Evolutionary conservation across 176 grass and related monocot genomes (phyloP).

Genomic region (Oryza australiensis): DNA sequence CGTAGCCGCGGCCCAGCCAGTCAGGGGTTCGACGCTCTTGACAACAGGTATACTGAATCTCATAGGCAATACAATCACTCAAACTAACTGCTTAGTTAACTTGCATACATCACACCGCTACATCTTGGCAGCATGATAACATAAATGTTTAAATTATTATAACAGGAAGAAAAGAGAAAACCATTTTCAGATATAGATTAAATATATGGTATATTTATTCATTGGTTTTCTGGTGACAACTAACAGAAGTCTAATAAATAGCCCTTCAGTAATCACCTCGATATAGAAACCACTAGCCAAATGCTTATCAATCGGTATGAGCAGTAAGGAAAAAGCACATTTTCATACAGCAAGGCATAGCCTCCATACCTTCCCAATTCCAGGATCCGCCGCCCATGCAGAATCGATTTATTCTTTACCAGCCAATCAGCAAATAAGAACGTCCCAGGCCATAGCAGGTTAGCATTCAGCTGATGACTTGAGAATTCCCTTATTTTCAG

Average conservation of each 20-base stretch:
- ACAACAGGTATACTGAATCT: background rate
- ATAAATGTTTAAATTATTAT: slow-evolving; percentile 17
- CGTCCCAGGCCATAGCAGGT: slow-evolving; percentile 89
- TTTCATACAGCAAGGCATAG: background rate
- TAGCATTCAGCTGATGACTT: slow-evolving; percentile 84
- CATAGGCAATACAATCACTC: background rate
- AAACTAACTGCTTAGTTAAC: background rate
- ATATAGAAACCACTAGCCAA: slow-evolving; percentile 4
- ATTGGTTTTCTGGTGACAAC: background rate
- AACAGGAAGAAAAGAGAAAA: slow-evolving; percentile 10
- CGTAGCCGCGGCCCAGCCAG: too few species aligned
- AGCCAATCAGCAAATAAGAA: slow-evolving; percentile 83
- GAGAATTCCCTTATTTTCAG: slow-evolving; percentile 79
- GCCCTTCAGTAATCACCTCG: background rate
- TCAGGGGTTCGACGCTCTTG: too few species aligned
- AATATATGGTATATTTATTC: background rate
- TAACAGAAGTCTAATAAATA: background rate
- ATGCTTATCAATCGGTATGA: background rate
- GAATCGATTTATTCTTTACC: slow-evolving; percentile 56
- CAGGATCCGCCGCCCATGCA: slow-evolving; percentile 52
- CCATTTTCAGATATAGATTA: background rate
- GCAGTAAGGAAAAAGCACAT: background rate
- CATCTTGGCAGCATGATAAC: background rate
- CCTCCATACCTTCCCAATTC: slow-evolving; percentile 82
- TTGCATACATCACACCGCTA: background rate